These are phyloP conservation scores for Carex cristatella DNA, from an alignment of 176 grass and related monocot genomes.

Conservation along the genomic window DNA sequence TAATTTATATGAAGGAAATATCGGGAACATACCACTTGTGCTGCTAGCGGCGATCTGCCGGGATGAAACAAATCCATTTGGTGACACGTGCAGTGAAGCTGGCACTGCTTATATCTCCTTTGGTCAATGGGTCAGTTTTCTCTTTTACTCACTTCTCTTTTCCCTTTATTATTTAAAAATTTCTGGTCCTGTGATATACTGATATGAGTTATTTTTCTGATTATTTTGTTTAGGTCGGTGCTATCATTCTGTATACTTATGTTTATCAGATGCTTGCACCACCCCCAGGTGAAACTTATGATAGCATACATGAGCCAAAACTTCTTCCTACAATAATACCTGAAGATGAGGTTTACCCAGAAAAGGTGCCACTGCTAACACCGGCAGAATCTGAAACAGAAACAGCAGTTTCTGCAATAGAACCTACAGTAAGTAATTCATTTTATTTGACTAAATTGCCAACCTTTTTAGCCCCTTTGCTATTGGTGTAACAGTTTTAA, in stretches of 20 bases:
- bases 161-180: conserved; percentile 9
- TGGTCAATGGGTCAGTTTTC: conserved; percentile 87
- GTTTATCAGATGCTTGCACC: conserved; percentile 99
- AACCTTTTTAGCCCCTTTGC: neutral
- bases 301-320: conserved; percentile 47
- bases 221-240: conserved; percentile 64
- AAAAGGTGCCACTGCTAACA: conserved; percentile 34
- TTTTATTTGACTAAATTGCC: neutral
- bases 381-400: conserved; percentile 17
- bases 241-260: conserved; percentile 95
- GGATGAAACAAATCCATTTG: conserved; percentile 92
- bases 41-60: conserved; percentile 87
- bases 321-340: conserved; percentile 33
- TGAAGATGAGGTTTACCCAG: conserved; percentile 14
- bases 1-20: conserved; percentile 64
- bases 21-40: conserved; percentile 97
- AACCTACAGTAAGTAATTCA: conserved; percentile 19
- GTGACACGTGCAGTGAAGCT: conserved; percentile 76
- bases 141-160: neutral
- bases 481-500: neutral
- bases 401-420: conserved; percentile 9
- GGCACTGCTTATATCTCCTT: conserved; percentile 96
- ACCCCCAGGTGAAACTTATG: conserved; percentile 68
- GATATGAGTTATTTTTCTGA: neutral
- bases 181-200: neutral